Evolutionary conservation across 1,284 basidiomycete genomes (phyloP).

Genomic region (Melampsora larici-populina): DNA sequence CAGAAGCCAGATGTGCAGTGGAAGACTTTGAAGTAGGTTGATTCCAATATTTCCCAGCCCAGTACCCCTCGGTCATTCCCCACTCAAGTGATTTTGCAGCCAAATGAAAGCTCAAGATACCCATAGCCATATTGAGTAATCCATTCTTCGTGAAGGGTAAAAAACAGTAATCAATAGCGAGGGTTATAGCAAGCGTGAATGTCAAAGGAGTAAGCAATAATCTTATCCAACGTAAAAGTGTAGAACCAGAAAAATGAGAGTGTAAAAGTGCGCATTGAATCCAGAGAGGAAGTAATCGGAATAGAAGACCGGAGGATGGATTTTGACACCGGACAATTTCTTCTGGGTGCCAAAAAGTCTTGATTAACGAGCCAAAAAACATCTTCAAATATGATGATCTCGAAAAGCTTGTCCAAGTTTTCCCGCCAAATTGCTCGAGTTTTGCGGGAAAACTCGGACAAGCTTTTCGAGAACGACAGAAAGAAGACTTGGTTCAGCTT

Average conservation of each 20-base stretch:
- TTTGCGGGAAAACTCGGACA: too few species aligned
- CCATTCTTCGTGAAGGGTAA: not conserved
- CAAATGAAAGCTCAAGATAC: not conserved
- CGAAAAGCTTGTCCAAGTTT: too few species aligned
- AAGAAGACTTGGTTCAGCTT: too few species aligned
- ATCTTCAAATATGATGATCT: too few species aligned
- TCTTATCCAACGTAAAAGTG: not conserved
- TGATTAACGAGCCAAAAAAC: not conserved
- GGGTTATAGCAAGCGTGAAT: not conserved
- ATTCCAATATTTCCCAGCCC: too few species aligned
- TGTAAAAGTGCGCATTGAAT: conserved; percentile 12
- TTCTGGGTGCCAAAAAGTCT: not conserved
- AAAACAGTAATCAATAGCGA: conserved; percentile 18
- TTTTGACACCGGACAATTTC: not conserved
- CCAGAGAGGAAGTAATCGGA: not conserved
- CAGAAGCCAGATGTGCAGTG: too few species aligned
- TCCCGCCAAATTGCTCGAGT: too few species aligned
- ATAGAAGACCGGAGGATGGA: not conserved
- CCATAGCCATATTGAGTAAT: not conserved
- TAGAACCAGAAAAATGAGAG: not conserved
- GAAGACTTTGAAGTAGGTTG: too few species aligned
- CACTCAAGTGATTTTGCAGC: conserved; percentile 7
- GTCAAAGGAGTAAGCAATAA: not conserved
- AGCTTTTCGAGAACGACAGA: too few species aligned
- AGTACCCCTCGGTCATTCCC: not conserved